phyloP scores from a whole-genome alignment of 2,329 filamentous ascomycete genomes.

The Fusarium nematophilum region DNA sequence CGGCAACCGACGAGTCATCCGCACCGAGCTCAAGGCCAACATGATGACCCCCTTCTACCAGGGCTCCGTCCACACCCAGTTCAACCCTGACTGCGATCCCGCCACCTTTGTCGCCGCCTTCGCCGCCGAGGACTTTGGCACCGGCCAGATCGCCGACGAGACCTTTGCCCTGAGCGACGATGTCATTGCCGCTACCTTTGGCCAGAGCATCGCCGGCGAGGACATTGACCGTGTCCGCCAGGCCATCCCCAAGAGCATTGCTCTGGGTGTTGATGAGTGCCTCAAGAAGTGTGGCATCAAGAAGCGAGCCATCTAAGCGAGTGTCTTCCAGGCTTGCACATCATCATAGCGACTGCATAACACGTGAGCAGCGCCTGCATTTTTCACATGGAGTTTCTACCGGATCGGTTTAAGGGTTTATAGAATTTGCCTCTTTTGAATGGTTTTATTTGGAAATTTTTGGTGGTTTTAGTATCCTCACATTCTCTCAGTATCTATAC shows the following conservation, averaged over 20 bases:
- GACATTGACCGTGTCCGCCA: constrained; percentile 58
- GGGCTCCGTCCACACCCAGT: constrained; percentile 66
- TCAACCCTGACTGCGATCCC: constrained; percentile 64
- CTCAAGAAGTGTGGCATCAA: constrained; percentile 48
- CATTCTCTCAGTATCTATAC: too few relatives aligned
- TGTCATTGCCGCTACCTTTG: constrained; percentile 60
- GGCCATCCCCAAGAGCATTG: constrained; percentile 58
- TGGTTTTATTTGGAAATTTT: not conserved
- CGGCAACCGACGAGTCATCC: constrained; percentile 56
- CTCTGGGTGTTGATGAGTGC: constrained; percentile 64
- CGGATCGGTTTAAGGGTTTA: not conserved
- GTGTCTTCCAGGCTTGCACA: not conserved
- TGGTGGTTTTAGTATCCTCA: not conserved
- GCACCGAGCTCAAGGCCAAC: constrained; percentile 54
- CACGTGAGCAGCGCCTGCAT: not conserved
- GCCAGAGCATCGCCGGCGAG: constrained; percentile 57
- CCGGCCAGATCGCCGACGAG: constrained; percentile 62
- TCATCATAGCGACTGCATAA: not conserved
- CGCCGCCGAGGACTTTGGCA: constrained; percentile 62
- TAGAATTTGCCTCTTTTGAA: constrained; percentile 15
- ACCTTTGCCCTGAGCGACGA: constrained; percentile 60
- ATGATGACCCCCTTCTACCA: constrained; percentile 66
- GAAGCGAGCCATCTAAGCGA: constrained; percentile 53
- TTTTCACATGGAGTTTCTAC: constrained; percentile 16
- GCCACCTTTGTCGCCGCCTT: constrained; percentile 64